These are phyloP conservation scores for Rubia tinctorum DNA, from an alignment of 305 asterid genomes.

Conservation along the genomic window DNA sequence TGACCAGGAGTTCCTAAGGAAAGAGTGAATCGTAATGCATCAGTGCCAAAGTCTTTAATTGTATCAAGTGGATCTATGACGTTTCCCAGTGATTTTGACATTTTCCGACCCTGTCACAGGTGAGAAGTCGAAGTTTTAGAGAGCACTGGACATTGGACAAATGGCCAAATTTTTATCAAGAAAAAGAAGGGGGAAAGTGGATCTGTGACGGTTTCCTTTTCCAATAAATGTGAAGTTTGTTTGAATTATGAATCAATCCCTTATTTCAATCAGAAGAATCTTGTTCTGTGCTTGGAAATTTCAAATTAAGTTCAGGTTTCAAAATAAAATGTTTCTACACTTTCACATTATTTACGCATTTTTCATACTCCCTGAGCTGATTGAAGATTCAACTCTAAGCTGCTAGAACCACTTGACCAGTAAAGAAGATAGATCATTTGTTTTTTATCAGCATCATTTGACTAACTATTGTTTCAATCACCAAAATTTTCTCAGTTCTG, in stretches of 20 bases:
- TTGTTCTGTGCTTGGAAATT: background rate
- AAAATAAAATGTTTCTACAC: background rate
- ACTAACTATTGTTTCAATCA: background rate
- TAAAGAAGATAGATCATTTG: background rate
- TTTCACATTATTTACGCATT: background rate
- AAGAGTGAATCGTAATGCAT: slow-evolving; percentile 93
- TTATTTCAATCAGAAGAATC: background rate
- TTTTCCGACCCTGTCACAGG: slow-evolving; percentile 82
- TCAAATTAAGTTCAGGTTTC: background rate
- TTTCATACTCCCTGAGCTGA: background rate
- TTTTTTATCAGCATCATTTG: background rate
- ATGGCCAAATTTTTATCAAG: background rate
- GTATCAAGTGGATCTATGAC: slow-evolving; percentile 91
- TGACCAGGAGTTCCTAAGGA: slow-evolving; percentile 97
- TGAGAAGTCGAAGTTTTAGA: slow-evolving; percentile 18
- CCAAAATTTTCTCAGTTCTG: background rate
- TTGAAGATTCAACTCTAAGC: background rate
- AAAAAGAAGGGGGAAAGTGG: background rate
- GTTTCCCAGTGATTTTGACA: slow-evolving; percentile 95
- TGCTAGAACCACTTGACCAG: background rate
- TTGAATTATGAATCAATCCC: background rate
- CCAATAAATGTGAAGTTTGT: background rate
- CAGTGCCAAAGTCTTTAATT: slow-evolving; percentile 85
- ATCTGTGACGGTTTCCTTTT: background rate
- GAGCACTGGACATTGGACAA: slow-evolving; percentile 24